Percentiles rank a stretch among this genome's conserved stretches.
These are phyloP conservation scores for Pseudozyma tsukubaensis DNA, from an alignment of 1,284 basidiomycete species.

Conservation along the genomic window DNA sequence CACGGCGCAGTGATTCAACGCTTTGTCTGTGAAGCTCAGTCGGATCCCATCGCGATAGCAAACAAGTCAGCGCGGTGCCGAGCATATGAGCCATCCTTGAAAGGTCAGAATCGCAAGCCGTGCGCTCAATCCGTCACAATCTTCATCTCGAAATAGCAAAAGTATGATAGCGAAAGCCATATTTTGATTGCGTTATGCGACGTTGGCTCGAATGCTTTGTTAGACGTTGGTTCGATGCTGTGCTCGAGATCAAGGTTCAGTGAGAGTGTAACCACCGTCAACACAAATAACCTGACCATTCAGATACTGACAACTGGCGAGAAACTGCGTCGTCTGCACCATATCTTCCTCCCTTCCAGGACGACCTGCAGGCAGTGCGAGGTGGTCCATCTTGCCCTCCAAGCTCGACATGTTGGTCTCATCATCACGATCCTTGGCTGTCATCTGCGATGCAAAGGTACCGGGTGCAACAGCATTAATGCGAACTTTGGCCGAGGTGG, in stretches of 20 bases:
- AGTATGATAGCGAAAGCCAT: too few relatives aligned
- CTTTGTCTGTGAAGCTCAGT: too few relatives aligned
- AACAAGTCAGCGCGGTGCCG: too few relatives aligned
- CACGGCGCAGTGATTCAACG: too few relatives aligned
- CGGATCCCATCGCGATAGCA: too few relatives aligned
- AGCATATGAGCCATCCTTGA: too few relatives aligned
- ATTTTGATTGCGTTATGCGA: too few relatives aligned
- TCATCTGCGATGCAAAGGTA: conserved; percentile 58
- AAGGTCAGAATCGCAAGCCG: too few relatives aligned
- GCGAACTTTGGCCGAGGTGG: conserved; percentile 48
- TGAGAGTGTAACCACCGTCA: conserved; percentile 58
- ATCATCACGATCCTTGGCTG: conserved; percentile 37
- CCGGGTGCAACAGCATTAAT: conserved; percentile 62
- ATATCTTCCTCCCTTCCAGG: conserved; percentile 61
- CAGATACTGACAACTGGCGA: conserved; percentile 50
- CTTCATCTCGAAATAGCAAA: too few relatives aligned
- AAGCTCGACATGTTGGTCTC: conserved; percentile 48
- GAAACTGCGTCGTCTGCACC: conserved; percentile 48
- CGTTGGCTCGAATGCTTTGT: too few relatives aligned
- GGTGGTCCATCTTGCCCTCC: conserved; percentile 42
- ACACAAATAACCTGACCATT: conserved; percentile 48
- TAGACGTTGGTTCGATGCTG: not conserved
- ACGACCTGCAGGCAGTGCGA: conserved; percentile 50
- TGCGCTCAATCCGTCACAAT: too few relatives aligned
- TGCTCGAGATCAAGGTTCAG: conserved; percentile 35